Evolutionary conservation across 1,284 basidiomycete genomes (phyloP).

Genomic region (Takashimella tepidaria): DNA sequence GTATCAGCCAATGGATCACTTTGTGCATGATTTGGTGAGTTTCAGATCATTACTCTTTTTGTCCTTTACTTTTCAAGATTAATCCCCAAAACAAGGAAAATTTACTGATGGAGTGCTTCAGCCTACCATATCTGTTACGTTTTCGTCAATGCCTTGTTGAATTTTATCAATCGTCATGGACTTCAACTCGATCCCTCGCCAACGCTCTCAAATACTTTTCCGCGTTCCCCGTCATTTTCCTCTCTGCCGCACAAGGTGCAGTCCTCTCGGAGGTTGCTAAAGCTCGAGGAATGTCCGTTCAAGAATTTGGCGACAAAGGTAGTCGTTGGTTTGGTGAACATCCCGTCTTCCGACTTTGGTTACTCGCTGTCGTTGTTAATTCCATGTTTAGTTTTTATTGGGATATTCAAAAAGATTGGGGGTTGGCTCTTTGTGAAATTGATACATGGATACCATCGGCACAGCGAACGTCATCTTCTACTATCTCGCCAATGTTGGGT

Average conservation of each 20-base stretch:
- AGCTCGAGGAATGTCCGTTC: constrained; percentile 50
- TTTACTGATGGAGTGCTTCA: no score
- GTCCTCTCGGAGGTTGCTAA: constrained; percentile 58
- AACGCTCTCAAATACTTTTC: constrained; percentile 97
- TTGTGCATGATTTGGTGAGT: constrained; percentile 80
- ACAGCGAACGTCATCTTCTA: not conserved
- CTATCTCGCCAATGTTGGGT: not conserved
- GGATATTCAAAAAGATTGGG: constrained; percentile 99
- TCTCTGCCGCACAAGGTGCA: constrained; percentile 77
- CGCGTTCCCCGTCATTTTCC: constrained; percentile 93
- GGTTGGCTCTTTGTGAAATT: constrained; percentile 66
- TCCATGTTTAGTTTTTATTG: constrained; percentile 98
- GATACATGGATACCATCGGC: constrained; percentile 40
- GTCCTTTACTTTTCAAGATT: no score
- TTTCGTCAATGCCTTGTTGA: constrained; percentile 91
- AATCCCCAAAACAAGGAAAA: no score
- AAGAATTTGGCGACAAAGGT: constrained; percentile 44
- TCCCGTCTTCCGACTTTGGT: constrained; percentile 76
- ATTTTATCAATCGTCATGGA: constrained; percentile 63
- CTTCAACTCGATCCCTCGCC: constrained; percentile 68
- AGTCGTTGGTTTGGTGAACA: constrained; percentile 69
- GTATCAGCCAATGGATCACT: constrained; percentile 65
- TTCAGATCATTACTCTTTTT: no score
- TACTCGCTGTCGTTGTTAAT: constrained; percentile 78
- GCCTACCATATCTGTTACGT: constrained; percentile 84